phyloP scores from a whole-genome alignment of 371 early-diverging fungal species.

The Gilbertella persicaria region DNA sequence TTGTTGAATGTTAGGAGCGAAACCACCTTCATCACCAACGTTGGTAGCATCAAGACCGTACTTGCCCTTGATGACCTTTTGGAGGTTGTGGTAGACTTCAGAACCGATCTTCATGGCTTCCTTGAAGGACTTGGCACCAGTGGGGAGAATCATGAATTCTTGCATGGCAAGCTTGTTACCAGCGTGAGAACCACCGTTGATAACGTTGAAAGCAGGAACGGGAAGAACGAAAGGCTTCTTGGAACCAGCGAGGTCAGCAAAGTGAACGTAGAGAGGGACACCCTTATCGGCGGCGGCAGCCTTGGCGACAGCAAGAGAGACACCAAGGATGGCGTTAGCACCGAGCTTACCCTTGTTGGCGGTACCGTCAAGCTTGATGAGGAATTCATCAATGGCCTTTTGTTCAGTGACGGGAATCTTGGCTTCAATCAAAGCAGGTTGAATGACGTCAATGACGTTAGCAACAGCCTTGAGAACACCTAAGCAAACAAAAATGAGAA shows the following conservation, averaged over 20 bases:
- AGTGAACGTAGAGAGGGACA: conserved; percentile 92
- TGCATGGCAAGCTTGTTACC: conserved; percentile 99
- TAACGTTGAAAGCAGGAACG: conserved; percentile 98
- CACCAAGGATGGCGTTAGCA: conserved; percentile 99
- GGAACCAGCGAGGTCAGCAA: conserved; percentile 84
- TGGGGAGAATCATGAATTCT: conserved; percentile 99
- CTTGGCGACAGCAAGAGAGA: conserved; percentile 95
- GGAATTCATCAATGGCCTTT: conserved; percentile 88
- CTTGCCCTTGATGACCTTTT: conserved; percentile 95
- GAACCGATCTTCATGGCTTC: conserved; percentile 98
- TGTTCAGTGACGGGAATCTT: conserved; percentile 86
- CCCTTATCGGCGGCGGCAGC: conserved; percentile 94
- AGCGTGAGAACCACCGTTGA: conserved; percentile 99
- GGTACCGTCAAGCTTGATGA: conserved; percentile 94
- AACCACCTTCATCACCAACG: conserved; percentile 99
- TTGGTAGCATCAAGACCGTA: conserved; percentile 98
- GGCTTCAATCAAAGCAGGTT: conserved; percentile 76
- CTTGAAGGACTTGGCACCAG: conserved; percentile 90
- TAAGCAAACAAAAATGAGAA: too few relatives aligned
- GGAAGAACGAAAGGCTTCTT: conserved; percentile 92
- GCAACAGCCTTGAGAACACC: conserved; percentile 92
- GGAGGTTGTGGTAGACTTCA: conserved; percentile 96
- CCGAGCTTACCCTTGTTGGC: conserved; percentile 95
- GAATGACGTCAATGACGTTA: conserved; percentile 91
- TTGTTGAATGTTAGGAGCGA: conserved; percentile 99